Evolutionary conservation across 2,329 filamentous ascomycete genomes (phyloP).

Genomic region (Ophiostoma montium): DNA sequence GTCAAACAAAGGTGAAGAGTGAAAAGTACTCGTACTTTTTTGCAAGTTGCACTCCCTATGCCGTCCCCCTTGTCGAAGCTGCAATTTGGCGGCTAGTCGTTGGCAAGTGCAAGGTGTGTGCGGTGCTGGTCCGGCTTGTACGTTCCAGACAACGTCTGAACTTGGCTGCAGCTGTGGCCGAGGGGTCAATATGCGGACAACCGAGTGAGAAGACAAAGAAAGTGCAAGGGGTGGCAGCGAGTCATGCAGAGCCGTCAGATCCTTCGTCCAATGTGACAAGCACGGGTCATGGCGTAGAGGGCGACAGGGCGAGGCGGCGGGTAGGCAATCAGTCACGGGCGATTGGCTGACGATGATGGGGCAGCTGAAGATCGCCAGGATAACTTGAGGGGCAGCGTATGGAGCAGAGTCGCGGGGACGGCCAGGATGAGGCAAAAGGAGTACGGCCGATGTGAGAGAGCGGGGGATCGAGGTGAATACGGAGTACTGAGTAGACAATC

Average conservation of each 20-base stretch:
- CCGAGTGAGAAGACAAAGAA: neutral
- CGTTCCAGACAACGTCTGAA: no score
- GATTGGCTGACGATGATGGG: constrained; percentile 5
- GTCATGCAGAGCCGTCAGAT: neutral
- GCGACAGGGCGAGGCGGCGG: neutral
- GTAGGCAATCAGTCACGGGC: constrained; percentile 6
- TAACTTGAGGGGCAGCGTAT: neutral
- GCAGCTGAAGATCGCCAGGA: constrained; percentile 6
- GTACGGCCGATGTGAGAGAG: neutral
- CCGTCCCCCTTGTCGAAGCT: no score
- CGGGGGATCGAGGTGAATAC: no score
- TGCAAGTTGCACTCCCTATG: no score
- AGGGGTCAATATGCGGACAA: neutral
- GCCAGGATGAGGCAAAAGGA: neutral
- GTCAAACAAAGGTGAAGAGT: no score
- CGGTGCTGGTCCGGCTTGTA: no score
- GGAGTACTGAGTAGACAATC: no score
- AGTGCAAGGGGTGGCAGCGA: neutral
- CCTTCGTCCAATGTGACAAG: neutral
- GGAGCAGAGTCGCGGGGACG: neutral
- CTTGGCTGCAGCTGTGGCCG: no score
- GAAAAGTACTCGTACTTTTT: no score
- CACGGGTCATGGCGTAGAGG: neutral
- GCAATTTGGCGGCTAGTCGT: no score
- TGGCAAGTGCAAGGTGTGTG: no score